Percentiles rank a stretch among this genome's conserved stretches.
Conservation (phyloP, 345 rosid species). For the Citropsis articulata region DNA sequence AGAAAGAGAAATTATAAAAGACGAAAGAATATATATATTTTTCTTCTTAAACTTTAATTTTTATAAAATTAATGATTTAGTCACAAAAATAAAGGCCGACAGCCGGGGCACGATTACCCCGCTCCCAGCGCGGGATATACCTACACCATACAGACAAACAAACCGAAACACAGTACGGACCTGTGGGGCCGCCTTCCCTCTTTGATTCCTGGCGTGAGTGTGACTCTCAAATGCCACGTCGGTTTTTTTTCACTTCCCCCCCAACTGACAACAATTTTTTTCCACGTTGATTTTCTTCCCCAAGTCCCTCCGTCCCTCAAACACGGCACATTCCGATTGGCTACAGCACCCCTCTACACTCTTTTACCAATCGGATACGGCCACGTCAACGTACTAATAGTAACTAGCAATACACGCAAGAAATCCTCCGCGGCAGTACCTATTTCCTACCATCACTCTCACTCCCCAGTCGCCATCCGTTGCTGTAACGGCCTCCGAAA, state of each 20-base stretch:
- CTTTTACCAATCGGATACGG: background rate
- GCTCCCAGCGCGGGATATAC: background rate
- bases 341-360: background rate
- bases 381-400: background rate
- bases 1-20: no score
- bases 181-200: background rate
- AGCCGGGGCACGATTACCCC: background rate
- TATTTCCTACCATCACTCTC: no score
- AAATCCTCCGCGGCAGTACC: background rate
- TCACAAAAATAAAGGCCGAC: no score
- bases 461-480: no score
- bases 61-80: no score
- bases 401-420: background rate
- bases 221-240: background rate
- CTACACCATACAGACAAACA: background rate
- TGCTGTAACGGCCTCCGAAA: background rate
- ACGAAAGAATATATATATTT: no score
- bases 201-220: background rate
- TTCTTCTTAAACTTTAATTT: no score
- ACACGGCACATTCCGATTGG: background rate
- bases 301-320: no score
- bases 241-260: no score
- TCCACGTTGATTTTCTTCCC: no score
- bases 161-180: background rate
- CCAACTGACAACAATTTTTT: no score